Evolutionary conservation across 345 rosid genomes (phyloP).

Genomic region (Citrus glauca): DNA sequence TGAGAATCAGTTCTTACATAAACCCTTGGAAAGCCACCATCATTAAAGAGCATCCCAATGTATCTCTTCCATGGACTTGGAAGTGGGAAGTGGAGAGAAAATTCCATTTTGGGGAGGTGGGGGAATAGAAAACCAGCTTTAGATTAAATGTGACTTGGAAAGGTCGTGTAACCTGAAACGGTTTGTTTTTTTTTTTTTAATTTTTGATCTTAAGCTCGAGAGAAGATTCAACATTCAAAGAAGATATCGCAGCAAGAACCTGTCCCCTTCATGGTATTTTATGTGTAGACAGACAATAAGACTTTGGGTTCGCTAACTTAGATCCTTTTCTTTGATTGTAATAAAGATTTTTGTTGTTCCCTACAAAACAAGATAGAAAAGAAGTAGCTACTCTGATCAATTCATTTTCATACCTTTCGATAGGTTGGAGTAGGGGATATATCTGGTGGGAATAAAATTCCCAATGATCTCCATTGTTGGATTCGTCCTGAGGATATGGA

Average conservation of each 20-base stretch:
- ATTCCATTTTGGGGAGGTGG: too few relatives aligned
- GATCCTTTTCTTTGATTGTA: too few relatives aligned
- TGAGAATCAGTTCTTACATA: background rate
- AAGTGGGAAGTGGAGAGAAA: background rate
- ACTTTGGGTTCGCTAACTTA: too few relatives aligned
- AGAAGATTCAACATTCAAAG: too few relatives aligned
- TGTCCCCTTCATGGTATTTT: too few relatives aligned
- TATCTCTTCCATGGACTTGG: background rate
- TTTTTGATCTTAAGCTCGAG: too few relatives aligned
- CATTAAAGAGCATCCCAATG: background rate
- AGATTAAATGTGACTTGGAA: too few relatives aligned
- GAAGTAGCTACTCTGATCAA: background rate
- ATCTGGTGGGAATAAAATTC: conserved; percentile 61
- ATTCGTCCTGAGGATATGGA: conserved; percentile 98
- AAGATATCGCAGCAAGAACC: too few relatives aligned
- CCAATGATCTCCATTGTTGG: conserved; percentile 96
- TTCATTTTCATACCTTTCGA: background rate
- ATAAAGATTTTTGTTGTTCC: background rate
- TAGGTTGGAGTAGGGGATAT: conserved; percentile 94
- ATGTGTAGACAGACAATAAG: too few relatives aligned
- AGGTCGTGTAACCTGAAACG: too few relatives aligned
- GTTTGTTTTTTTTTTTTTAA: too few relatives aligned
- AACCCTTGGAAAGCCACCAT: background rate
- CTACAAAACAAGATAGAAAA: too few relatives aligned
- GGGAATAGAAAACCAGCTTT: background rate